These are phyloP conservation scores for Fusarium sororula DNA, from an alignment of 2,329 filamentous ascomycete genomes.

Conservation along the genomic window DNA sequence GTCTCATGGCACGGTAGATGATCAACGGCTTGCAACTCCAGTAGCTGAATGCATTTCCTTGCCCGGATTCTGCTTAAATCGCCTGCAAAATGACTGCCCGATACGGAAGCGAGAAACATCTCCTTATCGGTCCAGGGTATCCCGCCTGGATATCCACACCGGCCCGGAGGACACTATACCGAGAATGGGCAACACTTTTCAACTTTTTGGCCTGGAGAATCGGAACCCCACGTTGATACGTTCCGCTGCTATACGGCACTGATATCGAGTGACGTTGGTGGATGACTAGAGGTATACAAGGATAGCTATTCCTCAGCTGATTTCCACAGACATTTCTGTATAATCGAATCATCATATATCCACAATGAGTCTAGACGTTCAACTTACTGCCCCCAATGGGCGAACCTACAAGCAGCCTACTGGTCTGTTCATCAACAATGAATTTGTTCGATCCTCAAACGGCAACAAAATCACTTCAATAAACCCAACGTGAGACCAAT, in stretches of 20 bases:
- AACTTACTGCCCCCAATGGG: slow-evolving; percentile 64
- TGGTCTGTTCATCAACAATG: slow-evolving; percentile 81
- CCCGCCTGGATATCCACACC: not conserved
- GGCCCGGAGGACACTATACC: slow-evolving; percentile 10
- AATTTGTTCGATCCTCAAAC: slow-evolving; percentile 60
- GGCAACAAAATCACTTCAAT: slow-evolving; percentile 67
- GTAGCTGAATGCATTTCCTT: not conserved
- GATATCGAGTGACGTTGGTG: not conserved
- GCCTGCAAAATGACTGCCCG: slow-evolving; percentile 18
- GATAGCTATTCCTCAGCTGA: slow-evolving; percentile 5
- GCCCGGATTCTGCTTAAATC: not conserved
- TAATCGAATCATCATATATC: not conserved
- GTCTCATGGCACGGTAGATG: not conserved
- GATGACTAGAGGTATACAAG: slow-evolving; percentile 13
- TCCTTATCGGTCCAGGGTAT: slow-evolving; percentile 7
- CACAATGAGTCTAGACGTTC: slow-evolving; percentile 35
- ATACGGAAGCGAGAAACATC: slow-evolving; percentile 4
- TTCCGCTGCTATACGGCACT: not conserved
- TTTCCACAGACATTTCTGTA: not conserved
- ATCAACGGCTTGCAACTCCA: not conserved
- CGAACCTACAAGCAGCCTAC: slow-evolving; percentile 71
- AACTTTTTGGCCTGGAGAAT: not conserved
- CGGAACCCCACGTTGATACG: not conserved
- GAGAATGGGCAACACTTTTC: slow-evolving; percentile 11
- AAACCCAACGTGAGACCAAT: slow-evolving; percentile 55